phyloP scores from a whole-genome alignment of 2,329 filamentous ascomycete genomes.

The Akanthomyces uredinophilus region DNA sequence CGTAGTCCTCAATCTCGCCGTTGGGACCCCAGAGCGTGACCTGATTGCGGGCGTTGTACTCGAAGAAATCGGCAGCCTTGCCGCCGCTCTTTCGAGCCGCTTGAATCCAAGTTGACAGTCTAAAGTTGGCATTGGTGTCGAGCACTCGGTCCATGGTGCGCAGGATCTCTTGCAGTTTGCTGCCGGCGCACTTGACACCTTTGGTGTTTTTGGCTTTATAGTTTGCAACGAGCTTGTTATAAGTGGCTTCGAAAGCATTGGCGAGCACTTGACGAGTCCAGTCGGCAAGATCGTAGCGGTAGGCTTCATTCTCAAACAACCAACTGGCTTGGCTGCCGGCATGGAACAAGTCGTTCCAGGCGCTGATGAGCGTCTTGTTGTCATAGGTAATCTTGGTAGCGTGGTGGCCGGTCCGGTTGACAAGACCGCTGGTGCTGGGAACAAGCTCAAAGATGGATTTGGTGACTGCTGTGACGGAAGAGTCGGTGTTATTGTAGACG shows the following conservation, averaged over 20 bases:
- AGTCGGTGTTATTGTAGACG: slow-evolving; percentile 12
- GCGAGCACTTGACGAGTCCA: slow-evolving; percentile 41
- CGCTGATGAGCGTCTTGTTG: slow-evolving; percentile 28
- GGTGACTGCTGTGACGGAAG: slow-evolving; percentile 29
- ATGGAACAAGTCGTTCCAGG: slow-evolving; percentile 33
- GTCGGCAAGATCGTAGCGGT: slow-evolving; percentile 41
- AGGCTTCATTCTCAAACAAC: slow-evolving; percentile 36
- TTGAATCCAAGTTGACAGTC: slow-evolving; percentile 2
- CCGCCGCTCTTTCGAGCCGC: slow-evolving; percentile 7
- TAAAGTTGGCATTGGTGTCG: slow-evolving; percentile 8
- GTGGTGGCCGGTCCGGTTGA: slow-evolving; percentile 30
- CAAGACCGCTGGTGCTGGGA: slow-evolving; percentile 35
- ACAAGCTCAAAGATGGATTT: slow-evolving; percentile 42
- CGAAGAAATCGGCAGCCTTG: slow-evolving; percentile 29
- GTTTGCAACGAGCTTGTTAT: slow-evolving; percentile 29
- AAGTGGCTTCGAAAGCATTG: slow-evolving; percentile 37
- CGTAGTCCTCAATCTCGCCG: slow-evolving; percentile 36
- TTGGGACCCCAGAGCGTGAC: slow-evolving; percentile 44
- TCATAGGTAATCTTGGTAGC: slow-evolving; percentile 37
- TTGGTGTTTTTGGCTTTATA: slow-evolving; percentile 23
- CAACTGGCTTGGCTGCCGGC: slow-evolving; percentile 26
- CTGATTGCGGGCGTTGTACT: slow-evolving; percentile 42
- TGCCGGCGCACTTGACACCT: background rate
- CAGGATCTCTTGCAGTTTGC: slow-evolving; percentile 4
- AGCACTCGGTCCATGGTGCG: slow-evolving; percentile 11